These are phyloP conservation scores for Herpotrichia juniperi DNA, from an alignment of 2,329 filamentous ascomycete genomes.

Conservation along the genomic window DNA sequence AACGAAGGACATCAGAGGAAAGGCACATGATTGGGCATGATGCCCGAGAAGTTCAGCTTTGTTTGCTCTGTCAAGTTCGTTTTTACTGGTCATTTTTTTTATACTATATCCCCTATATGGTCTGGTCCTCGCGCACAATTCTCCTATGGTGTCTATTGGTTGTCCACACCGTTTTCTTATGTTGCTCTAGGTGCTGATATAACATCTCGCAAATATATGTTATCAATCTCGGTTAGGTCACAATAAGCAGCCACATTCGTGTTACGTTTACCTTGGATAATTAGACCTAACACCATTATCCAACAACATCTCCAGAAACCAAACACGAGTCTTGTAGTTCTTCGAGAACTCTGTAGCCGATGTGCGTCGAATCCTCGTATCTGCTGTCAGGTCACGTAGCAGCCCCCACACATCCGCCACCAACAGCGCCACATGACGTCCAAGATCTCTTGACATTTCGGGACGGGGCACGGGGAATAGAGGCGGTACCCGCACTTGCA, in stretches of 20 bases:
- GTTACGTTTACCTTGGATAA: background rate
- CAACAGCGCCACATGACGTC: slow-evolving; percentile 4
- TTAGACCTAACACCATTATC: background rate
- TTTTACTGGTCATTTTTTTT: background rate
- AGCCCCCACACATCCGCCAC: slow-evolving; percentile 3
- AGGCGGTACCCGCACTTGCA: too few relatives aligned
- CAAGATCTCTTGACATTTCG: background rate
- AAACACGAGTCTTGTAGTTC: background rate
- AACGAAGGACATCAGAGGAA: slow-evolving; percentile 47
- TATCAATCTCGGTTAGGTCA: slow-evolving; percentile 1
- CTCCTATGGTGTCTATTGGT: too few relatives aligned
- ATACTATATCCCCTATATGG: too few relatives aligned
- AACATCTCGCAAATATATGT: background rate
- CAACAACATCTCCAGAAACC: background rate
- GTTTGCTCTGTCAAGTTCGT: background rate
- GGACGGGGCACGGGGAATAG: background rate
- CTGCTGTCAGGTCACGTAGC: background rate
- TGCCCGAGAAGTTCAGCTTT: background rate
- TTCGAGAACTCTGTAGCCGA: slow-evolving; percentile 2
- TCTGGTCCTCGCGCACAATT: too few relatives aligned
- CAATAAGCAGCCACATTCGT: slow-evolving; percentile 8
- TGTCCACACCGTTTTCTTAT: background rate
- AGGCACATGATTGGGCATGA: slow-evolving; percentile 25
- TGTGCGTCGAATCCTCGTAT: slow-evolving; percentile 3
- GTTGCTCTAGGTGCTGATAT: background rate